Evolutionary conservation across 192 early-diverging fungal species (phyloP), one percentile per base, ranked within the genome.

Genomic region (Tieghemiomyces parasiticus): DNA sequence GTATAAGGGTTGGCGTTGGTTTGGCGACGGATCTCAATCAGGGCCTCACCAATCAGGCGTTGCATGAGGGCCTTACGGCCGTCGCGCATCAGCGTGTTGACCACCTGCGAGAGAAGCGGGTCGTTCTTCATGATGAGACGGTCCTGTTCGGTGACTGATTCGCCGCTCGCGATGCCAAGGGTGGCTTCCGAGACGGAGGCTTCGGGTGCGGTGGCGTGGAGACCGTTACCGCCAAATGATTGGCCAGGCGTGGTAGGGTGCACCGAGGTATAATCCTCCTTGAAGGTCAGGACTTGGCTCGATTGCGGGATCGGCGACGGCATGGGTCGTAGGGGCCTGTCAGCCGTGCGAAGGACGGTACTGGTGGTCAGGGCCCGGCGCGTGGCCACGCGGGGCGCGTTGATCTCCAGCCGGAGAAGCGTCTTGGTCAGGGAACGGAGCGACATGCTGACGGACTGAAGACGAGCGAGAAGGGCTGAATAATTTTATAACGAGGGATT

Each of bases 71-170:
- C 77, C 67, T 95, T 97, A 71, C 92, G 91, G 34, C 93, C 93
- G 61, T 92, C 81, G 60, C 82, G 72, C 92, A 95, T 95, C 58
- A 95, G 80, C 61, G 85, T 91, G 72, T 92, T 93, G 42, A 90
- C 86, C 10, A 92, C 63, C 33, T 89, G 89, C 24, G 78, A 74
- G 12, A 90, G 59, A 14, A 92, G 73, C 1, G 85, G 79, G 67
- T 89, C 82, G 16, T 69, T 55, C 25, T 61, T 68, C 54, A 81
- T 56, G 22, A 72, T 68, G 28, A 67, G 67, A 13, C 69, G 60
- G 29, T 76, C 70, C 22, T 66, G 60, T 19, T 62, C 49, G 16
- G 65, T 56, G 29, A 78, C 61, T 13, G 62, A 58, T 0, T 45
- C 35, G 46, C 61, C 59, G 26, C 65, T 62, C 4, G 59, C 66